phyloP scores from a whole-genome alignment of 192 early-diverging fungal species.

The Coemansia sp. region DNA sequence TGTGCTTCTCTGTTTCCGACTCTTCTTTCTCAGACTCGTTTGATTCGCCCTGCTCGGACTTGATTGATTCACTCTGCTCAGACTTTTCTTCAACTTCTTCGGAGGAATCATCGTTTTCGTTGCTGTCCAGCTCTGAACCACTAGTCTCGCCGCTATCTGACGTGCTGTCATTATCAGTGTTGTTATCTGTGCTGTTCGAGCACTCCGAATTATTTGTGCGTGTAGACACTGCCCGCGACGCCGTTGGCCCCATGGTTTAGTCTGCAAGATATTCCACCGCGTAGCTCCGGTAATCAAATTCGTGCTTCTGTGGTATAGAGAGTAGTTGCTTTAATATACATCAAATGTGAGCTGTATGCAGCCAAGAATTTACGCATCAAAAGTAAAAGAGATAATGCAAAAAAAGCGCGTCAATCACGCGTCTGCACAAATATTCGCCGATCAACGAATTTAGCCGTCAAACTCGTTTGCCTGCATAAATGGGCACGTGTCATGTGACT shows the following conservation, averaged over 20 bases:
- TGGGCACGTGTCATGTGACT: not conserved
- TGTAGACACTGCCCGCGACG: not conserved
- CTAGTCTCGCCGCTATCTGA: not conserved
- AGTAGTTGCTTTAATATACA: not conserved
- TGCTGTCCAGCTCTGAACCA: not conserved
- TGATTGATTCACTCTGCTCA: not conserved
- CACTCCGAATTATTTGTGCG: not conserved
- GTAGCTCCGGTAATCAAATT: not conserved
- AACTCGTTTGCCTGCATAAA: not conserved
- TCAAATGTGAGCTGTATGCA: not conserved
- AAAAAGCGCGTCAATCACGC: not conserved
- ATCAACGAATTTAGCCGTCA: constrained; percentile 1
- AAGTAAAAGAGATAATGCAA: not conserved
- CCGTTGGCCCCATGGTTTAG: constrained; percentile 8
- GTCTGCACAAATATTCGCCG: not conserved
- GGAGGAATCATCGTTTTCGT: not conserved
- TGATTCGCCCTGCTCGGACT: not conserved
- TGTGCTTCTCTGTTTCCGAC: not conserved
- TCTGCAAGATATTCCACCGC: not conserved
- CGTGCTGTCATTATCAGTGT: not conserved
- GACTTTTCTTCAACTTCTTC: not conserved
- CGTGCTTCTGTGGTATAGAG: not conserved
- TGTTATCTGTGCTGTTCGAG: not conserved
- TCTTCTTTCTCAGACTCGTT: not conserved
- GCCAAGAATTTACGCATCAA: not conserved